Percentiles rank a stretch among this genome's conserved stretches.
phyloP scores from a whole-genome alignment of 108 stramenopile species.

The Cyclotella distinguenda region DNA sequence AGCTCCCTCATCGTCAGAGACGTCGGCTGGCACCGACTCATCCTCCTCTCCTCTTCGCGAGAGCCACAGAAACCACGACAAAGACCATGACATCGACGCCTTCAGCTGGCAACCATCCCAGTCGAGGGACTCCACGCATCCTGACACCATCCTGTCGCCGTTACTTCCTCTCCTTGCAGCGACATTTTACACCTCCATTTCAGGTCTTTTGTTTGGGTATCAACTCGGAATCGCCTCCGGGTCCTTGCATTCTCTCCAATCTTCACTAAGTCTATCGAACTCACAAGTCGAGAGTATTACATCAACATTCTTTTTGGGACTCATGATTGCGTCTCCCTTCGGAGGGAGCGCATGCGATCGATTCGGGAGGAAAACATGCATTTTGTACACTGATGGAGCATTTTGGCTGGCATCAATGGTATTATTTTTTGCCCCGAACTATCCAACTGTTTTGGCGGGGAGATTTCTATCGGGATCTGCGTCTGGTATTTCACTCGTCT shows the following conservation, averaged over 20 bases:
- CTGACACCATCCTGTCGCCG: background rate
- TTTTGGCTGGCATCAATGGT: slow-evolving; percentile 32
- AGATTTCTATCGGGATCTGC: slow-evolving; percentile 42
- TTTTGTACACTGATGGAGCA: slow-evolving; percentile 40
- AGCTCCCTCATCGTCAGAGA: no score
- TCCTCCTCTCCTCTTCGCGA: no score
- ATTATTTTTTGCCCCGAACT: slow-evolving; percentile 27
- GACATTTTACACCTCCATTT: slow-evolving; percentile 40
- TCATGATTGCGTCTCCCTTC: slow-evolving; percentile 39
- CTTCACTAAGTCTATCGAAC: slow-evolving; percentile 31
- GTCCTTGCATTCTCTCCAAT: slow-evolving; percentile 39
- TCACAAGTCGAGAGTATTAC: slow-evolving; percentile 39
- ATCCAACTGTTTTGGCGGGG: slow-evolving; percentile 26
- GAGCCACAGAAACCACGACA: background rate
- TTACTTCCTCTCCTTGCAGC: background rate
- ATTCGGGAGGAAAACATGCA: slow-evolving; percentile 23
- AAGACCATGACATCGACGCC: background rate
- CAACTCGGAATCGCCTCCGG: slow-evolving; percentile 39
- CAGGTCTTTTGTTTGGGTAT: slow-evolving; percentile 50
- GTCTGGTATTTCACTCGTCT: slow-evolving; percentile 29
- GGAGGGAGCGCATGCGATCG: slow-evolving; percentile 44
- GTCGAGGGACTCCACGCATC: background rate
- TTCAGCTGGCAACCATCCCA: background rate
- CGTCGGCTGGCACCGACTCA: no score
- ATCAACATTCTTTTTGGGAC: slow-evolving; percentile 42